Base-by-base conservation (phyloP, 2,329 filamentous ascomycete species). In the Aspergillus fructus region DNA sequence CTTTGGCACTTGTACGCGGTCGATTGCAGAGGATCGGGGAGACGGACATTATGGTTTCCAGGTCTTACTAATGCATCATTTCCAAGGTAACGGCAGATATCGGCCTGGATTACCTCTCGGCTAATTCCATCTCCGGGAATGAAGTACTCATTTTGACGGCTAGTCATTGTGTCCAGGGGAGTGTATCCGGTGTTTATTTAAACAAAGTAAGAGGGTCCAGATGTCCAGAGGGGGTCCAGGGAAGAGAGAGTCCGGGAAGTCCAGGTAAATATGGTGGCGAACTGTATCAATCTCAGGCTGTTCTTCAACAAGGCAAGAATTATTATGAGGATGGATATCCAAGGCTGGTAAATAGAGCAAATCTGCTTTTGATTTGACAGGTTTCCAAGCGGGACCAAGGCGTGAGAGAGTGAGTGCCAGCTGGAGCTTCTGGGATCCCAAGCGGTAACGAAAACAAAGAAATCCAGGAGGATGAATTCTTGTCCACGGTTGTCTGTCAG, bases 21-120 rank as follows among this genome's bases (percentile, higher is more conserved):
- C 27, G 46, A 43, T 37, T 30, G 33, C 27, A 59, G 59, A 49
- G 59, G 55, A 56, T 51, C 64, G 50, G 65, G 68, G 63, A 65
- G 66, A 72, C 81, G 66, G 83, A 91, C 88, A 83, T 89, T 85
- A 75, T 89, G 88, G 66, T 83, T 85, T 68, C 87, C 88, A 59
- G 89, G 89, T 70, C 87, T 87, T 71, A 91, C 89, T 68, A 90
- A 83, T 65, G 89, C 89, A 80, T 93, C 89, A 74, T 91, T 91
- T 69, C 89, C 89, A 66, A 93, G 83, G 73, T 91, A 93, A 71
- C 89, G 88, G 79, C 89, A 92, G 64, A 93, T 91, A 73, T 93
- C 89, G 71, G 89, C 87, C 62, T 90, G 90, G 76, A 93, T 91
- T 68, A 93, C 89, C 75, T 93, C 89, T 67, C 89, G 86, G 73